Evolutionary conservation across 2,329 filamentous ascomycete genomes (phyloP).

Genomic region (Colletotrichum cereale): DNA sequence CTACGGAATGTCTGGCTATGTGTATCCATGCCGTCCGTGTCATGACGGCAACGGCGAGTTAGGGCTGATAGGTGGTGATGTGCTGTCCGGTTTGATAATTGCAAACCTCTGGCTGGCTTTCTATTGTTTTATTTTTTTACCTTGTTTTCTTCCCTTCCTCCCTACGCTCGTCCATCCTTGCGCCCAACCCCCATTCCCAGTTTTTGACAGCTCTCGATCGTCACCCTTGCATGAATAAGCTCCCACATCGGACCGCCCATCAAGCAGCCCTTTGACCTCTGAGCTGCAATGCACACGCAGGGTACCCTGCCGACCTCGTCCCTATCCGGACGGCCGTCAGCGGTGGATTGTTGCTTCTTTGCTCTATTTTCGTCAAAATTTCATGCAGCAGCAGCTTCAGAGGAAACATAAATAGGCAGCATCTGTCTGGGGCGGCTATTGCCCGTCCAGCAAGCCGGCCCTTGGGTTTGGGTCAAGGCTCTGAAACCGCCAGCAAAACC

Average conservation of each 20-base stretch:
- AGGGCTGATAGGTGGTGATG: constrained; percentile 4
- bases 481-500: constrained; percentile 16
- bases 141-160: background rate
- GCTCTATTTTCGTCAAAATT: constrained; percentile 9
- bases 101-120: background rate
- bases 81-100: constrained; percentile 13
- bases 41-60: constrained; percentile 10
- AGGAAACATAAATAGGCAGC: constrained; percentile 9
- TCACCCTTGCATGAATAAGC: constrained; percentile 36
- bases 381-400: constrained; percentile 30
- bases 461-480: constrained; percentile 3
- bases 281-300: constrained; percentile 7
- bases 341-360: constrained; percentile 6
- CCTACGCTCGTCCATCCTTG: background rate
- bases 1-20: constrained; percentile 7
- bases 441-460: background rate
- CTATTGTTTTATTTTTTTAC: background rate
- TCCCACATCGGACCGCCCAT: constrained; percentile 27
- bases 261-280: constrained; percentile 14
- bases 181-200: constrained; percentile 9
- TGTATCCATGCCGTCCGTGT: constrained; percentile 4
- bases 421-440: constrained; percentile 1
- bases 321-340: constrained; percentile 9
- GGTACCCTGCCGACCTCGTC: constrained; percentile 25
- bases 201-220: constrained; percentile 27